Evolutionary conservation across 495 filamentous ascomycete genomes (phyloP), one percentile per base, ranked within the genome.

Genomic region (Recurvomyces mirabilis): DNA sequence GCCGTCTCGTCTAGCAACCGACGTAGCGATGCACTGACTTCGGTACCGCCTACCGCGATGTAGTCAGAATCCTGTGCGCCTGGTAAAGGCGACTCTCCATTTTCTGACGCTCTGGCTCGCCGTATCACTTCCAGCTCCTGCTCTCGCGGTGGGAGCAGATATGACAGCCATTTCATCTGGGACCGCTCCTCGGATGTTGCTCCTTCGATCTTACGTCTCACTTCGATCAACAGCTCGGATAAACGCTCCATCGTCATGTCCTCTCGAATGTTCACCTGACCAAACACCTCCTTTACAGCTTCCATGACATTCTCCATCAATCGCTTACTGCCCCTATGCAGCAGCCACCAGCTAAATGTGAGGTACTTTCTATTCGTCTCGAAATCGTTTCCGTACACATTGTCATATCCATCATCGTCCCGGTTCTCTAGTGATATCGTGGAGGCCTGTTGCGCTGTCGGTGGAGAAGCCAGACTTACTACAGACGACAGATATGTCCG

Each of bases 271-370:
- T 83, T 87, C 28, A 93, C 65, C 39, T 78, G 66, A 1, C 85
- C 84, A 60, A 94, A 96, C 20, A 85, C 79, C 41, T 93, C 81
- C 51, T 78, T 79, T 17, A 96, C 91, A 1, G 85, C 83, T 1
- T 62, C 59, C 53, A 82, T 78, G 29, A 99, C 85, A 43, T 78
- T 79, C 43, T 75, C 67, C 76, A 82, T 80, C 43, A 96, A 65
- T 34, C 81, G 71, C 46, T 78, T 79, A 80, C 86, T 94, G 43
- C 91, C 91, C 28, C 79, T 77, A 65, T 96, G 86, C 31, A 99
- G 71, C 18, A 99, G 67, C 91, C 91, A 96, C 93, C 93, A 99
- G 58, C 83, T 89, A 62, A 96, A 94, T 39, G 86, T 87, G 26
- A 99, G 73, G 59, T 95, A 99, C 51, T 81, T 80, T 46, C 86